Evolutionary conservation across 2,329 filamentous ascomycete species (phyloP), one percentile per base, ranked within the genome.

Genomic region (Calycina herbarum): DNA sequence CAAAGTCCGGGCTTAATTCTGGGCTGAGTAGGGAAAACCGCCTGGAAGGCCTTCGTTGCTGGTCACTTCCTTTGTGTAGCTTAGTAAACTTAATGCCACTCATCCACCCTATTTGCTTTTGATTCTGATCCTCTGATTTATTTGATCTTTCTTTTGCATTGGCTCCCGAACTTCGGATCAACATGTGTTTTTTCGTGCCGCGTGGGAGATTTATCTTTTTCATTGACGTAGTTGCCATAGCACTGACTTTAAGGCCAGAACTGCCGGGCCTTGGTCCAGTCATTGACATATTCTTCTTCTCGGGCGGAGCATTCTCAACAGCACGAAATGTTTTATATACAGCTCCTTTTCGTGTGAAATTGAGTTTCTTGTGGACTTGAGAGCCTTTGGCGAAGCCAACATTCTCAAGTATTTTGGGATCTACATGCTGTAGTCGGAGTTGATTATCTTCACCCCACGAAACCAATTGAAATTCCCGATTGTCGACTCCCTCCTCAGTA

Each of bases 381-480:
- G 82, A 83, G 4, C 91, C 92, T 74, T 89, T 92, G 57, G 86
- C 81, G 75, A 92, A 91, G 2, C 92, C 92, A 17, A 96, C 89
- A 1, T 85, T 82, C 65, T 86, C 82, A 0, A 95, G 80, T 35
- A 88, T 81, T 31, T 87, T 80, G 0, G 86, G 79, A 51, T 92
- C 85, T 24, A 93, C 85, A 59, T 87, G 88, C 74, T 96, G 91
- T 33, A 97, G 82, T 59, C 91, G 89, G 35, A 97, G 81, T 73
- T 93, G 86, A 70, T 90, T 91, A 76, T 97, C 94, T 59, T 91
- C 89, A 31, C 93, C 93, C 94, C 94, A 97, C 0, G 94, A 94
- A 0, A 97, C 92, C 20, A 97, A 82, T 76, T 97, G 94, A 69
- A 97, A 97, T 62, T 97, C 94, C 72, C 94, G 87, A 68, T 93